Conservation (phyloP, 495 filamentous ascomycete species). For the Neurospora discreta region DNA sequence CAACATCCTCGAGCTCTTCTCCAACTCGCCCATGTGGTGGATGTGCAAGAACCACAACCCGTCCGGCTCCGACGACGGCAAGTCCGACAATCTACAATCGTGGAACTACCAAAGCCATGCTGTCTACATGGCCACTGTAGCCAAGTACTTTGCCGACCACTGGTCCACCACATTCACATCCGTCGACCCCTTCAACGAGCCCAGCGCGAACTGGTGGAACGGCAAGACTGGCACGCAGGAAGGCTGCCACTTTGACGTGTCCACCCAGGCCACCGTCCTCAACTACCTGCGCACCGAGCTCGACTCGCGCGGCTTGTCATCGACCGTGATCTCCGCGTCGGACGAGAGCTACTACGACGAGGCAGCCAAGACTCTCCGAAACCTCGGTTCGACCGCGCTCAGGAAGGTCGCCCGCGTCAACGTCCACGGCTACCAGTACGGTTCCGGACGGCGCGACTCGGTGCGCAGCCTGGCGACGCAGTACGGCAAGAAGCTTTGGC, state of each 20-base stretch:
- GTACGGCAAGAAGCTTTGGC: slow-evolving; percentile 24
- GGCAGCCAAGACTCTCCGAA: slow-evolving; percentile 20
- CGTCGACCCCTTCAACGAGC: slow-evolving; percentile 31
- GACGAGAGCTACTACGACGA: slow-evolving; percentile 24
- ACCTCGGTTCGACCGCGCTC: slow-evolving; percentile 14
- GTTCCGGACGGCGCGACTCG: slow-evolving; percentile 13
- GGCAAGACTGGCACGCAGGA: slow-evolving; percentile 24
- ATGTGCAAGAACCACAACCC: slow-evolving; percentile 30
- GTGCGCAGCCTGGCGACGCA: slow-evolving; percentile 11
- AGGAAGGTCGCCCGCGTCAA: slow-evolving; percentile 20
- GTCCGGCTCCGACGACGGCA: slow-evolving; percentile 19
- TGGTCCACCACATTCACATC: slow-evolving; percentile 24
- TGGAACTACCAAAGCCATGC: slow-evolving; percentile 28
- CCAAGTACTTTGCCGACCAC: slow-evolving; percentile 22
- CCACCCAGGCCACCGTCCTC: slow-evolving; percentile 18
- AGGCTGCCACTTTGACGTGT: slow-evolving; percentile 22
- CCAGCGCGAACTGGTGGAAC: slow-evolving; percentile 27
- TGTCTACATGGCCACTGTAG: slow-evolving; percentile 29
- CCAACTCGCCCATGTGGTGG: slow-evolving; percentile 33
- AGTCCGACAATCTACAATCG: slow-evolving; percentile 22
- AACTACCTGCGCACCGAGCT: slow-evolving; percentile 16
- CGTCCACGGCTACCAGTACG: slow-evolving; percentile 30
- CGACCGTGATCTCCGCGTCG: slow-evolving; percentile 17
- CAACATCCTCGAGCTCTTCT: slow-evolving; percentile 28
- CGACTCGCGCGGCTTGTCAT: slow-evolving; percentile 15